A percentile compares a stretch with the other conserved stretches of the same genome.
These are phyloP conservation scores for Clonostachys solani DNA, from an alignment of 2,329 filamentous ascomycete genomes.

Conservation along the genomic window DNA sequence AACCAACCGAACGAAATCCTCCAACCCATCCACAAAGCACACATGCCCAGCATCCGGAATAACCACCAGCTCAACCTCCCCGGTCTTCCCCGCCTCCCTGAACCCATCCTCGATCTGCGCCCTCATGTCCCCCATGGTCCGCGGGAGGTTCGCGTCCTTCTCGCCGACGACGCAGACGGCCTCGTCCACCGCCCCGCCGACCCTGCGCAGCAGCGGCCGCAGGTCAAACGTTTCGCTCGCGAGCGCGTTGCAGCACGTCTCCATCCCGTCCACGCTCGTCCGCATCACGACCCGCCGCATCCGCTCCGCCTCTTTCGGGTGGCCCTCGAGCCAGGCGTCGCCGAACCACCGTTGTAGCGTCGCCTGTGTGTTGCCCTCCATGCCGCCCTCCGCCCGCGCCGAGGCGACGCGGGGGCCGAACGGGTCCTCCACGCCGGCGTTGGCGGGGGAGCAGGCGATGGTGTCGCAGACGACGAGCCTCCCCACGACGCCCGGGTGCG, in stretches of 20 bases:
- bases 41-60: constrained; percentile 31
- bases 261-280: constrained; percentile 32
- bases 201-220: constrained; percentile 20
- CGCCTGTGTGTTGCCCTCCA: constrained; percentile 19
- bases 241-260: constrained; percentile 33
- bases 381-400: constrained; percentile 21
- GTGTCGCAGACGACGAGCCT: constrained; percentile 34
- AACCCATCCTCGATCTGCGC: constrained; percentile 25
- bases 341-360: constrained; percentile 37
- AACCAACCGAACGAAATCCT: constrained; percentile 19
- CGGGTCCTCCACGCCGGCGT: constrained; percentile 24
- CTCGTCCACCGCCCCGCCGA: constrained; percentile 25
- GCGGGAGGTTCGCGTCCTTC: constrained; percentile 32
- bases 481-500: constrained; percentile 28
- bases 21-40: constrained; percentile 28
- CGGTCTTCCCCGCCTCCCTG: constrained; percentile 12
- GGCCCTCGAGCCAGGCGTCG: constrained; percentile 23
- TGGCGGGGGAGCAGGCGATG: constrained; percentile 28
- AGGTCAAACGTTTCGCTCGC: constrained; percentile 29
- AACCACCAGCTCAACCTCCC: constrained; percentile 21
- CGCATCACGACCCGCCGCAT: constrained; percentile 27
- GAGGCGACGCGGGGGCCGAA: constrained; percentile 27
- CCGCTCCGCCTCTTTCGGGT: constrained; percentile 25
- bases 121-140: constrained; percentile 30
- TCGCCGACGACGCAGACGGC: constrained; percentile 32